phyloP scores from a whole-genome alignment of 257 asterid species.

The Solanum habrochaites region DNA sequence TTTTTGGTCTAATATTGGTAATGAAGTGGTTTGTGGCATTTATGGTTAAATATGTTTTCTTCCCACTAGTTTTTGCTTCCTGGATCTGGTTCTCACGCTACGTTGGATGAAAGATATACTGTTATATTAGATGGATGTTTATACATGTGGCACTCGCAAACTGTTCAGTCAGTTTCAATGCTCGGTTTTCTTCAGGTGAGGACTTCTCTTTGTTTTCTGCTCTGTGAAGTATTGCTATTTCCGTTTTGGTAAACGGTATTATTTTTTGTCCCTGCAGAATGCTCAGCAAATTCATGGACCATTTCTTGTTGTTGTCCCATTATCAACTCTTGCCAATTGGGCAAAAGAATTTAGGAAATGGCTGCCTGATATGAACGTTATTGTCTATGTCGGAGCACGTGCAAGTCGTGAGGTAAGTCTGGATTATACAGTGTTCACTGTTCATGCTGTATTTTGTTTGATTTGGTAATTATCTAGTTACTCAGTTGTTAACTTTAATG shows the following conservation, averaged over 20 bases:
- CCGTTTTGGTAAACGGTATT: slow-evolving; percentile 1
- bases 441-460: neutral
- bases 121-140: slow-evolving; percentile 99
- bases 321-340: slow-evolving; percentile 97
- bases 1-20: slow-evolving; percentile 97
- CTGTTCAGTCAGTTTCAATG: slow-evolving; percentile 98
- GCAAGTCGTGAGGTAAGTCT: slow-evolving; percentile 90
- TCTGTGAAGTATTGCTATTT: neutral
- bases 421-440: neutral
- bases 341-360: slow-evolving; percentile 96
- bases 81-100: slow-evolving; percentile 48
- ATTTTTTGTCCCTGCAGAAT: slow-evolving; percentile 38
- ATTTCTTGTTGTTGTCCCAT: slow-evolving; percentile 94
- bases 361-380: slow-evolving; percentile 83
- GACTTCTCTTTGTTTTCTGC: neutral
- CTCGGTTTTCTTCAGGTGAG: slow-evolving; percentile 94
- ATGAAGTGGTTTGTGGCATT: slow-evolving; percentile 20
- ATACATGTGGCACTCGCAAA: slow-evolving; percentile 98
- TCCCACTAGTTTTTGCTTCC: slow-evolving; percentile 7
- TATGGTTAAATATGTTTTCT: neutral
- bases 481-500: neutral
- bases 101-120: slow-evolving; percentile 98
- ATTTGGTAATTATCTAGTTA: neutral
- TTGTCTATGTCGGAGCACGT: slow-evolving; percentile 90
- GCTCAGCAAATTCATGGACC: slow-evolving; percentile 95